These are phyloP conservation scores for Didymella pinodella DNA, from an alignment of 2,329 filamentous ascomycete species.

Conservation along the genomic window DNA sequence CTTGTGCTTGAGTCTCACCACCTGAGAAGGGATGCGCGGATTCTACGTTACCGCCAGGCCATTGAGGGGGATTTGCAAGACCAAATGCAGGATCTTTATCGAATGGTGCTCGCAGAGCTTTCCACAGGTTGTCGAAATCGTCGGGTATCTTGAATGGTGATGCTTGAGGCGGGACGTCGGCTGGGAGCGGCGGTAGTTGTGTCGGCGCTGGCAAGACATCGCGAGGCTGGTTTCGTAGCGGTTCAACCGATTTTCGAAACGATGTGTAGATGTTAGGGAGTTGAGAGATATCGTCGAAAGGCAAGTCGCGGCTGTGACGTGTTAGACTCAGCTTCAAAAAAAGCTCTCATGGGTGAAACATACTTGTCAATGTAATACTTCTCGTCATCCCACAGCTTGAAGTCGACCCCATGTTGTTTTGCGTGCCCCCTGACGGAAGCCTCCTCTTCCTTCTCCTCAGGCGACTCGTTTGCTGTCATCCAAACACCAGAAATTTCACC, in stretches of 20 bases:
- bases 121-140: slow-evolving; percentile 61
- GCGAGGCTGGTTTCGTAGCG: slow-evolving; percentile 71
- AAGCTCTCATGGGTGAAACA: slow-evolving; percentile 41
- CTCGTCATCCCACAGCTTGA: slow-evolving; percentile 74
- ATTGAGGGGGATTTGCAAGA: slow-evolving; percentile 60
- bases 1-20: slow-evolving; percentile 68
- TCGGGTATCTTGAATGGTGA: slow-evolving; percentile 70
- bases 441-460: slow-evolving; percentile 74
- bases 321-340: background rate
- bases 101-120: slow-evolving; percentile 66
- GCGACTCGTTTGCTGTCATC: slow-evolving; percentile 75
- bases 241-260: slow-evolving; percentile 77
- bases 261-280: slow-evolving; percentile 79
- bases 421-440: slow-evolving; percentile 63
- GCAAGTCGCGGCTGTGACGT: slow-evolving; percentile 68
- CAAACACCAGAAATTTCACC: slow-evolving; percentile 69
- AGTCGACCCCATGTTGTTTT: slow-evolving; percentile 62
- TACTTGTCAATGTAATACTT: slow-evolving; percentile 84
- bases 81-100: slow-evolving; percentile 53
- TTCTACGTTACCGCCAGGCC: slow-evolving; percentile 60
- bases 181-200: slow-evolving; percentile 66
- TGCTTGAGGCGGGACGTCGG: slow-evolving; percentile 65
- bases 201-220: slow-evolving; percentile 62
- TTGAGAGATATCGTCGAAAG: slow-evolving; percentile 64
- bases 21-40: slow-evolving; percentile 73